A percentile compares a stretch with the other conserved stretches of the same genome.
Conservation (phyloP, 2,329 filamentous ascomycete genomes). For the Calonectria hongkongensis region DNA sequence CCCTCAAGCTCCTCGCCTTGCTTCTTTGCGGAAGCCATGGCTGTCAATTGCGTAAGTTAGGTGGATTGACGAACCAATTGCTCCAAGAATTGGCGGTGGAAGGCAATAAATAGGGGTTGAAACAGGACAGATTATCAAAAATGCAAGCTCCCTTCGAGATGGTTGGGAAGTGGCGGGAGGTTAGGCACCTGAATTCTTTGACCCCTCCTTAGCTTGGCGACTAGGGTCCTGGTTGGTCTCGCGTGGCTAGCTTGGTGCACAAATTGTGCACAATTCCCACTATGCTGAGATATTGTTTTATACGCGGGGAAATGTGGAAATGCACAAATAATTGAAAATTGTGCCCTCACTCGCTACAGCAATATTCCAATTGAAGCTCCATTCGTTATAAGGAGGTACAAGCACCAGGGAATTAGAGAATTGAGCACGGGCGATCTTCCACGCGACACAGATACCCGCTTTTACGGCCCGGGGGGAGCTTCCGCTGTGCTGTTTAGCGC, state of each 20-base stretch:
- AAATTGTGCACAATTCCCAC: not conserved
- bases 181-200: not conserved
- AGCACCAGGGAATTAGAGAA: not conserved
- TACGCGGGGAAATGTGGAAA: not conserved
- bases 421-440: not conserved
- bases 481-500: not conserved
- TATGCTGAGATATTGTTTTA: no score
- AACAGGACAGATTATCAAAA: constrained; percentile 16
- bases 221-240: not conserved
- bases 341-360: not conserved
- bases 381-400: not conserved
- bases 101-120: constrained; percentile 1
- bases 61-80: not conserved
- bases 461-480: constrained; percentile 1
- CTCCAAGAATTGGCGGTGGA: not conserved
- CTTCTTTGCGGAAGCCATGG: constrained; percentile 9
- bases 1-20: constrained; percentile 7
- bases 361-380: not conserved
- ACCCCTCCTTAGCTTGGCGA: not conserved
- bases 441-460: not conserved
- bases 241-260: not conserved
- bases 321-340: not conserved
- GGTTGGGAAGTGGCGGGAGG: not conserved
- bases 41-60: not conserved
- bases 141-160: not conserved